A percentile compares a stretch with the other conserved stretches of the same genome.
Evolutionary conservation across 192 early-diverging fungal species (phyloP).

Genomic region (Podila minutissima): DNA sequence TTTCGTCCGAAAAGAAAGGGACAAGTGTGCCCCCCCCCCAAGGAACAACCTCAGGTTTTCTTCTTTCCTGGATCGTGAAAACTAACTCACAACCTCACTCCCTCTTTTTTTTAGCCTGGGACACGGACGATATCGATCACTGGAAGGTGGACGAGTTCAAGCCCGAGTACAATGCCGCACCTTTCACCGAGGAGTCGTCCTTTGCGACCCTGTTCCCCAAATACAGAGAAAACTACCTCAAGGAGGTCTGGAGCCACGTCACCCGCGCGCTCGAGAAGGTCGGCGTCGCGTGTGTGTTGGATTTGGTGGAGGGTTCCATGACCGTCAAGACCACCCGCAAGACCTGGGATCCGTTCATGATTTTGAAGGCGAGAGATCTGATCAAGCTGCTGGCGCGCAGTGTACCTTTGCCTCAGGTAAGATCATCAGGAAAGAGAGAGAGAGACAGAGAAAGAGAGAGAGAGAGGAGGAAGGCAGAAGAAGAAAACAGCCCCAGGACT

Average conservation of each 20-base stretch:
- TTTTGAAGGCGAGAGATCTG: constrained; percentile 94
- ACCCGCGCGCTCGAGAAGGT: constrained; percentile 82
- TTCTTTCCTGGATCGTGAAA: neutral
- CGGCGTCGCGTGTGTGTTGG: constrained; percentile 89
- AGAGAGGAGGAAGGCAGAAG: too few relatives aligned
- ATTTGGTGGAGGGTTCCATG: constrained; percentile 98
- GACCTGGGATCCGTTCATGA: constrained; percentile 94
- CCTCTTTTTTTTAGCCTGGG: constrained; percentile 70
- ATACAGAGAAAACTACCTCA: constrained; percentile 95
- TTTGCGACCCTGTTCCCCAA: constrained; percentile 99
- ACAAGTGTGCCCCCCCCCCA: too few relatives aligned
- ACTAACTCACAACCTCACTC: neutral
- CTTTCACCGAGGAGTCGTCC: constrained; percentile 93
- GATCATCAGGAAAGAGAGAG: neutral
- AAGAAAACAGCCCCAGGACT: too few relatives aligned
- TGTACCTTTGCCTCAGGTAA: constrained; percentile 91
- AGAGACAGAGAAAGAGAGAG: too few relatives aligned
- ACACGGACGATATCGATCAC: constrained; percentile 92
- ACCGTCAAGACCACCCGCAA: constrained; percentile 97
- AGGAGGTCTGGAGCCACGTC: constrained; percentile 91
- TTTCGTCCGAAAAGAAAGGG: neutral
- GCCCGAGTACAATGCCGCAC: constrained; percentile 70
- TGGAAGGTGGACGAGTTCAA: constrained; percentile 94
- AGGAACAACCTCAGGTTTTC: neutral
- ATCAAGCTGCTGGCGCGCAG: constrained; percentile 94